Base-by-base conservation (phyloP, 495 filamentous ascomycete genomes). In the Aspergillus heteromorphus region DNA sequence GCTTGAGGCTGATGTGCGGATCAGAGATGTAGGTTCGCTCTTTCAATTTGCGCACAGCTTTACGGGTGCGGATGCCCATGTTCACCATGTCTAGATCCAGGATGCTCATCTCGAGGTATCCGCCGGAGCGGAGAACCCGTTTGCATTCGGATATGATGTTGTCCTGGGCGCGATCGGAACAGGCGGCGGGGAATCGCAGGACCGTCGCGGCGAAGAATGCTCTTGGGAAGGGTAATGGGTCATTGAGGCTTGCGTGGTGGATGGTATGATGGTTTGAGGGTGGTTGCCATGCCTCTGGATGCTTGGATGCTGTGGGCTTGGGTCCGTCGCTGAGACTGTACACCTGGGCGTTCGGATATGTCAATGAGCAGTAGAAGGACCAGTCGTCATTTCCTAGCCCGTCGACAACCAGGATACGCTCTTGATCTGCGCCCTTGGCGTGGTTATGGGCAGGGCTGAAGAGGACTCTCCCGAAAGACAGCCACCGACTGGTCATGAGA, bases 281-380 rank as follows among this genome's bases (percentile, higher is more conserved):
- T 3, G 86, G 84, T 31, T 83, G 78, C 51, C 69, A 75, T 49
- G 73, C 71, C 51, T 66, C 69, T 21, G 72, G 65, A 55, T 77
- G 66, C 36, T 66, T 67, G 48, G 64, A 62, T 18, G 62, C 53
- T 23, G 72, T 62, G 2, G 67, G 65, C 16, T 69, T 61, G 19
- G 68, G 65, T 8, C 66, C 66, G 17, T 67, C 67, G 51, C 65
- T 73, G 23, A 65, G 78, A 63, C 89, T 95, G 77, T 95, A 96
- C 54, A 98, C 85, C 17, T 85, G 87, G 0, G 89, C 88, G 25
- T 79, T 79, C 0, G 89, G 88, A 59, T 98, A 97, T 2, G 91
- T 95, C 65, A 96, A 79, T 13, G 93, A 90, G 47, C 88, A 92
- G 67, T 96, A 98, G 71, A 95, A 97, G 3, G 92, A 96, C 95